Evolutionary conservation across 208 protist species (phyloP).

Genomic region (Trypanosoma theileri): DNA sequence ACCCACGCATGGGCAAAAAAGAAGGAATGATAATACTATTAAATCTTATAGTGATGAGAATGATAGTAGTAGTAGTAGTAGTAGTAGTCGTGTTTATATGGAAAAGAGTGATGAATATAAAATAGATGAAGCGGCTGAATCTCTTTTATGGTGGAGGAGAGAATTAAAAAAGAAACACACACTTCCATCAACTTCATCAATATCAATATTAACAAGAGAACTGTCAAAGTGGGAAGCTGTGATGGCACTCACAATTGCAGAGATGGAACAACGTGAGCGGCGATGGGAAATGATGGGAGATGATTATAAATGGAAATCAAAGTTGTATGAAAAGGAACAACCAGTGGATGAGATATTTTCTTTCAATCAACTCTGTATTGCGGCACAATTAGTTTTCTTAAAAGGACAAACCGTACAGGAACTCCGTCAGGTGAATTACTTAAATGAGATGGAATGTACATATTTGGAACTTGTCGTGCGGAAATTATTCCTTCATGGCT

Average conservation of each 20-base stretch:
- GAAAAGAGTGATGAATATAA: too few relatives aligned
- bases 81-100: background rate
- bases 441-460: background rate
- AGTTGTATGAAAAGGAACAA: background rate
- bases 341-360: background rate
- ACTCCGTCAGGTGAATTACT: background rate
- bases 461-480: conserved; percentile 5
- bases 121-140: background rate
- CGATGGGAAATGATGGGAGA: background rate
- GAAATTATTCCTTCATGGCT: conserved; percentile 21
- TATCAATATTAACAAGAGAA: conserved; percentile 2
- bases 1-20: background rate
- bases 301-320: background rate
- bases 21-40: background rate
- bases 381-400: conserved; percentile 20
- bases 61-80: background rate
- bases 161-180: too few relatives aligned
- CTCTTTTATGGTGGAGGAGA: conserved; percentile 9
- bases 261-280: conserved; percentile 19
- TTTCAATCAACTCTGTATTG: conserved; percentile 19
- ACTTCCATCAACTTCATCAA: too few relatives aligned
- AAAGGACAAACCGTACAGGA: background rate
- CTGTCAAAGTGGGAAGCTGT: conserved; percentile 30
- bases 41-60: background rate
- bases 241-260: conserved; percentile 3